Percentiles rank a stretch among this genome's conserved stretches.
Evolutionary conservation across 2,329 filamentous ascomycete genomes (phyloP).

Genomic region (Coniochaeta sp.): DNA sequence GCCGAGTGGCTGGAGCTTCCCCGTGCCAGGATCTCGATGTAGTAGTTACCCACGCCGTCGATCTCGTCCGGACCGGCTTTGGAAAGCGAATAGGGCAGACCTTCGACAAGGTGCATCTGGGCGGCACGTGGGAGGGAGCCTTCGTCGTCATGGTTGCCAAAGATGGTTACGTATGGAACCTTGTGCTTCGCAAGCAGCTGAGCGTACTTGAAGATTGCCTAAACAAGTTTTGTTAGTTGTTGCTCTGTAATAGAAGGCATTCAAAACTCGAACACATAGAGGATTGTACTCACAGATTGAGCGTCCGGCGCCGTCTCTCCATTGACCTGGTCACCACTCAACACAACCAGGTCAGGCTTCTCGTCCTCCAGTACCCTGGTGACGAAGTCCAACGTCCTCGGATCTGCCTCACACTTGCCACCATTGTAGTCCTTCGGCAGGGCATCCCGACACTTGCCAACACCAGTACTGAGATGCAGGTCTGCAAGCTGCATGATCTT

Average conservation of each 20-base stretch:
- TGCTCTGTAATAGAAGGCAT: not conserved
- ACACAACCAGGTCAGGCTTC: conserved; percentile 83
- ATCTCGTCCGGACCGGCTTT: conserved; percentile 73
- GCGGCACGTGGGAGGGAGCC: conserved; percentile 66
- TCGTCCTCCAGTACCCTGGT: conserved; percentile 80
- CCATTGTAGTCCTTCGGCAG: conserved; percentile 52
- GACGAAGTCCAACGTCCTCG: conserved; percentile 85
- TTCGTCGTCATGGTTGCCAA: conserved; percentile 97
- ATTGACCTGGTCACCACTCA: conserved; percentile 93
- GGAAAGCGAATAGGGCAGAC: conserved; percentile 85
- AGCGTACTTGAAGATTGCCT: conserved; percentile 90
- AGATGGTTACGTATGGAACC: conserved; percentile 86
- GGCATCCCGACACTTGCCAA: conserved; percentile 80
- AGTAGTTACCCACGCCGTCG: conserved; percentile 91
- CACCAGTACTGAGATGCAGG: conserved; percentile 83
- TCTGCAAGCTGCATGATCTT: conserved; percentile 98
- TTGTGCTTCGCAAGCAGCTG: conserved; percentile 77
- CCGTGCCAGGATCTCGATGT: conserved; percentile 79
- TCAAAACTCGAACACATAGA: conserved; percentile 15
- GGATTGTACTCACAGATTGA: conserved; percentile 54
- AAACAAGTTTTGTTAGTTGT: conserved; percentile 11
- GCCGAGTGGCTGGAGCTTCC: conserved; percentile 78
- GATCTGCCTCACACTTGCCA: conserved; percentile 82
- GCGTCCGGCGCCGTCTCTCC: conserved; percentile 87
- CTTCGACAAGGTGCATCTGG: conserved; percentile 81